Evolutionary conservation across 495 filamentous ascomycete genomes (phyloP), one percentile per base, ranked within the genome.

Genomic region (Penicillium arizonense): DNA sequence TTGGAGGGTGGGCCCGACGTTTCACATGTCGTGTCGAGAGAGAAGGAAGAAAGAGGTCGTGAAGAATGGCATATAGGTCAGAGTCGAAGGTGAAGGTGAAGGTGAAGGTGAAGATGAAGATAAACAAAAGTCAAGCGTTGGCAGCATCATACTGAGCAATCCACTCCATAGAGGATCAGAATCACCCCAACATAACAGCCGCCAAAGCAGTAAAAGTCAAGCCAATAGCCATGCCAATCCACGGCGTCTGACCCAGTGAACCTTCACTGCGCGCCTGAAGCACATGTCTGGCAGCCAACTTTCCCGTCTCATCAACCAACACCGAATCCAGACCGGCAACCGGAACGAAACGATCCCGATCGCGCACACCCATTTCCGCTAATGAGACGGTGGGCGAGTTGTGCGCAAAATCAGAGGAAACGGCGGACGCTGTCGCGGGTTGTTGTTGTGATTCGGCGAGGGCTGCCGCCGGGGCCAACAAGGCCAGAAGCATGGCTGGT

Each of bases 161-260:
- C 28, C 28, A 30, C 28, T 30, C 28, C 28, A 9, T 9, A 9
- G 2, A 30, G 28, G 28, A 30, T 11, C 3, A 3, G 16, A 23
- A 35, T 43, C 38, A 76, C 28, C 75, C 75, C 46, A 77, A 57
- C 72, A 75, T 76, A 24, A 75, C 71, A 9, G 75, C 75, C 11
- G 75, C 68, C 26, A 76, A 47, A 8, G 73, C 70, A 28, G 75
- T 77, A 43, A 67, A 76, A 20, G 72, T 74, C 44, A 77, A 44
- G 23, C 75, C 75, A 44, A 77, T 74, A 13, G 70, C 75, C 73
- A 76, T 76, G 21, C 75, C 75, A 44, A 75, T 74, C 75, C 75
- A 77, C 28, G 75, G 75, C 1, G 75, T 72, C 50, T 77, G 73
- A 20, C 75, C 75, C 0, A 77, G 60, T 9, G 68, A 70, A 24